Evolutionary conservation across 495 filamentous ascomycete genomes (phyloP).

Genomic region (Pseudoneurospora amorphoporcata): DNA sequence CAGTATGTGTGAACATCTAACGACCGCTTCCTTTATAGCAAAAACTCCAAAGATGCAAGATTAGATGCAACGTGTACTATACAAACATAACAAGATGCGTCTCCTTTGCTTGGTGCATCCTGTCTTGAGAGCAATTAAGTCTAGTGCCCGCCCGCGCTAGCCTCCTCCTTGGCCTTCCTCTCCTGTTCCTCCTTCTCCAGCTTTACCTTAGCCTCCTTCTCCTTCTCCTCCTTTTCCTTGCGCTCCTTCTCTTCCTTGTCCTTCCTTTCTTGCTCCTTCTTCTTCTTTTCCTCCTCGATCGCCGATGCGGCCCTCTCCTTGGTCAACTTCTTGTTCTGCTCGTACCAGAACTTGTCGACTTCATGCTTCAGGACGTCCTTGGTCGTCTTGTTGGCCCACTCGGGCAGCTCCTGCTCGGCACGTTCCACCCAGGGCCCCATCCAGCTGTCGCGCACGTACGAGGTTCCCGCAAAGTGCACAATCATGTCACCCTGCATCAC

Average conservation of each 20-base stretch:
- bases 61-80: not conserved
- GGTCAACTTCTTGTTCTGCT: conserved; percentile 1
- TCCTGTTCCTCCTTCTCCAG: conserved; percentile 4
- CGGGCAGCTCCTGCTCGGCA: conserved; percentile 10
- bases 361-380: conserved; percentile 2
- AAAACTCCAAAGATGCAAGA: not conserved
- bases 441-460: conserved; percentile 17
- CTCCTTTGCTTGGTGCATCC: not conserved
- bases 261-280: conserved; percentile 2
- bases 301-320: conserved; percentile 1
- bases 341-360: conserved; percentile 8
- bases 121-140: not conserved
- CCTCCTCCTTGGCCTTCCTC: conserved; percentile 5
- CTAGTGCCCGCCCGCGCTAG: not conserved
- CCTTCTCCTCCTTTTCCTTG: conserved; percentile 4
- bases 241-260: conserved; percentile 4
- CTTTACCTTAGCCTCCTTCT: not conserved
- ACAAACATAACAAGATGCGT: not conserved
- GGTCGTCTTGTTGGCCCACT: conserved; percentile 15
- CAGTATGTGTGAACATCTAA: not conserved
- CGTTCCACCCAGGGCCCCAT: conserved; percentile 17
- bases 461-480: conserved; percentile 17
- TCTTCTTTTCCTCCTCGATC: conserved; percentile 1
- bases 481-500: conserved; percentile 19
- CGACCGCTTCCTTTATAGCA: not conserved